A percentile compares a stretch with the other conserved stretches of the same genome.
phyloP scores from a whole-genome alignment of 2,329 filamentous ascomycete genomes.

The Ceratocystis lukuohia region DNA sequence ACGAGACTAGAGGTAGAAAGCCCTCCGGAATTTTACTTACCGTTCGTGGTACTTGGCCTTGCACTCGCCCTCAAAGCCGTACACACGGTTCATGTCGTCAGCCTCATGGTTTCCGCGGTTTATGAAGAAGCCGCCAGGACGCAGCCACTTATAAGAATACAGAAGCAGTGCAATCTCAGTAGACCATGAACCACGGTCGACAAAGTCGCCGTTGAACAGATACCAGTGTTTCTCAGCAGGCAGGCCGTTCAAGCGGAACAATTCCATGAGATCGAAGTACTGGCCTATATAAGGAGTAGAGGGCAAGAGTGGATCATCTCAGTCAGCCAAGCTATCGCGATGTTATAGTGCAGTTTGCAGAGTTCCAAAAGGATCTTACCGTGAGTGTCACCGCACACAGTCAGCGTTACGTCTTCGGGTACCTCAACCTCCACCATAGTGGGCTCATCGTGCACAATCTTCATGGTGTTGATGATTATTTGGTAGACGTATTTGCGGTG shows the following conservation, averaged over 20 bases:
- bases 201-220: conserved; percentile 97
- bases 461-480: conserved; percentile 79
- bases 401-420: conserved; percentile 62
- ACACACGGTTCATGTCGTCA: conserved; percentile 97
- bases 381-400: conserved; percentile 94
- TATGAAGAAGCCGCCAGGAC: conserved; percentile 77
- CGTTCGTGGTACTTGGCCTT: conserved; percentile 94
- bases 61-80: conserved; percentile 97
- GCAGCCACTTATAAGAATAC: conserved; percentile 94
- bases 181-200: conserved; percentile 95
- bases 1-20: neutral
- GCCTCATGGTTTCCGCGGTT: conserved; percentile 98
- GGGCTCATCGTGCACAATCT: conserved; percentile 79
- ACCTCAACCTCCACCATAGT: conserved; percentile 95
- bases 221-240: conserved; percentile 82
- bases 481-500: conserved; percentile 96
- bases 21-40: conserved; percentile 24
- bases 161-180: conserved; percentile 88
- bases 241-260: conserved; percentile 81
- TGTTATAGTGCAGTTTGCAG: neutral
- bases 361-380: conserved; percentile 40
- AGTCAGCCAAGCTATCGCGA: neutral
- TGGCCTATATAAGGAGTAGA: conserved; percentile 47
- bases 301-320: conserved; percentile 20
- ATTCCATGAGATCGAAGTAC: conserved; percentile 93